These are phyloP conservation scores for Fusarium humuli DNA, from an alignment of 2,329 filamentous ascomycete species.

Conservation along the genomic window DNA sequence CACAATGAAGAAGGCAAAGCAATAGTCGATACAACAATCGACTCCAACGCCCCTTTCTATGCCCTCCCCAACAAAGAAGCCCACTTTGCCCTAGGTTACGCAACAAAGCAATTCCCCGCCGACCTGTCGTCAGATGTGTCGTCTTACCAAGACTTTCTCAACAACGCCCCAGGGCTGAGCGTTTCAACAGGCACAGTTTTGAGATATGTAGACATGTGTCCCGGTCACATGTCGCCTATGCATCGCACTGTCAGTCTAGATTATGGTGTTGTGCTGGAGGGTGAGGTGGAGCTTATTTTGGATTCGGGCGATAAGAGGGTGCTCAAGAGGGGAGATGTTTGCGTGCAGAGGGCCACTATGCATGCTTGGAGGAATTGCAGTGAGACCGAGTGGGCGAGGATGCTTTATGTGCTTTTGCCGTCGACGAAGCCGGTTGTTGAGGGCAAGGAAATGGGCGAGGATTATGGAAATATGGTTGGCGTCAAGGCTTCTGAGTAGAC, in stretches of 20 bases:
- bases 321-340: slow-evolving; percentile 64
- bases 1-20: slow-evolving; percentile 47
- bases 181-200: slow-evolving; percentile 56
- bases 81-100: slow-evolving; percentile 45
- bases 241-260: slow-evolving; percentile 66
- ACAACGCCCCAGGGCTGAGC: slow-evolving; percentile 44
- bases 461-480: slow-evolving; percentile 48
- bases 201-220: slow-evolving; percentile 62
- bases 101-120: slow-evolving; percentile 42
- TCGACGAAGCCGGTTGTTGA: slow-evolving; percentile 12
- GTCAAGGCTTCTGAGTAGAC: slow-evolving; percentile 38
- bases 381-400: slow-evolving; percentile 58
- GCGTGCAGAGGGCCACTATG: slow-evolving; percentile 67
- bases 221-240: slow-evolving; percentile 42
- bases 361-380: slow-evolving; percentile 65
- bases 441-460: slow-evolving; percentile 48
- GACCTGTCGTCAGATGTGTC: slow-evolving; percentile 40
- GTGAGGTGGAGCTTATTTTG: slow-evolving; percentile 63
- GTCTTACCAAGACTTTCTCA: slow-evolving; percentile 35
- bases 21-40: slow-evolving; percentile 28
- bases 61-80: slow-evolving; percentile 33
- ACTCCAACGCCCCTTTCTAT: slow-evolving; percentile 36
- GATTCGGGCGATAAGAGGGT: slow-evolving; percentile 61
- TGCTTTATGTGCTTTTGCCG: slow-evolving; percentile 55
- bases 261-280: slow-evolving; percentile 66